These are phyloP conservation scores for Papiliotrema terrestris DNA, from an alignment of 1,284 basidiomycete species.

Conservation along the genomic window DNA sequence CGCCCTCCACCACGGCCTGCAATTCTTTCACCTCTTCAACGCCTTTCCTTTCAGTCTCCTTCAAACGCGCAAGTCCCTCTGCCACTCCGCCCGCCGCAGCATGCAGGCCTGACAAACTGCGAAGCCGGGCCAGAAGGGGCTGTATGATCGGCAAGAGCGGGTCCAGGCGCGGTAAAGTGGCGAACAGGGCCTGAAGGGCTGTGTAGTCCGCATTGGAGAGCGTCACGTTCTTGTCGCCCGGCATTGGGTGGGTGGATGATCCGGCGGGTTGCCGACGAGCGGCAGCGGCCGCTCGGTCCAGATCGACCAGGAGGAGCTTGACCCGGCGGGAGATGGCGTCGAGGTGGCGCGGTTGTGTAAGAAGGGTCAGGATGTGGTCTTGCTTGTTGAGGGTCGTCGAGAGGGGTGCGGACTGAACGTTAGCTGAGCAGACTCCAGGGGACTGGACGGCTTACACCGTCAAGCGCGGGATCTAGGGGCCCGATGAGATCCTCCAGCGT, in stretches of 20 bases:
- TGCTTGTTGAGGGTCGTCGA: conserved; percentile 75
- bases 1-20: conserved; percentile 60
- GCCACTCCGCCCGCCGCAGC: conserved; percentile 71
- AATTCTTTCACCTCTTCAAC: conserved; percentile 65
- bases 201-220: conserved; percentile 56
- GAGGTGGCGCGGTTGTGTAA: conserved; percentile 93
- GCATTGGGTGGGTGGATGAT: conserved; percentile 38
- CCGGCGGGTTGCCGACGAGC: conserved; percentile 40
- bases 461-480: conserved; percentile 23
- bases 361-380: conserved; percentile 69
- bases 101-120: conserved; percentile 78
- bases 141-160: conserved; percentile 86
- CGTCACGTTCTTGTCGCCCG: conserved; percentile 21
- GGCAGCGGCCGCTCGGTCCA: conserved; percentile 72
- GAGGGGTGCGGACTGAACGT: conserved; percentile 64
- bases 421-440: conserved; percentile 53
- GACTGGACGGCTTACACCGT: conserved; percentile 20
- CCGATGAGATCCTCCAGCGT: conserved; percentile 76
- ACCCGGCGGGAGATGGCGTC: conserved; percentile 93
- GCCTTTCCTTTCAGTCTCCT: conserved; percentile 65
- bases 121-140: conserved; percentile 80
- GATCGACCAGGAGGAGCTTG: conserved; percentile 86
- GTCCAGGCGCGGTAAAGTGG: conserved; percentile 74
- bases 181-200: conserved; percentile 59
- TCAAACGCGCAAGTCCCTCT: conserved; percentile 59